Evolutionary conservation across 2,329 filamentous ascomycete species (phyloP).

Genomic region (Leptographium lundbergii): DNA sequence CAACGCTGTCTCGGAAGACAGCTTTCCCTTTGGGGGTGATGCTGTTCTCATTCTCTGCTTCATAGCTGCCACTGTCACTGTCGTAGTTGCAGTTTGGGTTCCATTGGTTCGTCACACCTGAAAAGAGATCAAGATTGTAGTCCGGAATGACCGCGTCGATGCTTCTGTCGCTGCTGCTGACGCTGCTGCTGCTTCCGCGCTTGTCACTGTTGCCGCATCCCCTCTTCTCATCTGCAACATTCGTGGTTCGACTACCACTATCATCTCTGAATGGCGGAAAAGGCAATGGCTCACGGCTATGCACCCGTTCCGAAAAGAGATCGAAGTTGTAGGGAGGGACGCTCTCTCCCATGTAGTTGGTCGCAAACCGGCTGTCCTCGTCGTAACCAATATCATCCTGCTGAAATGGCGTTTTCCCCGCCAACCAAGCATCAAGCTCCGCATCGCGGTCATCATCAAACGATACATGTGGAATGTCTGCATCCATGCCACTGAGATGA

Average conservation of each 20-base stretch:
- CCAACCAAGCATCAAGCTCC: slow-evolving; percentile 2
- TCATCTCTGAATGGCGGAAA: background rate
- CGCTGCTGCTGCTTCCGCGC: background rate
- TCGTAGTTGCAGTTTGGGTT: background rate
- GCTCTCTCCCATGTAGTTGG: background rate
- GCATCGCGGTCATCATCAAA: background rate
- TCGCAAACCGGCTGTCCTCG: background rate
- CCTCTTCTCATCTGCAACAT: background rate
- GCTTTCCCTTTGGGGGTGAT: background rate
- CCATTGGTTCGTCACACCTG: slow-evolving; percentile 3
- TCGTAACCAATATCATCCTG: background rate
- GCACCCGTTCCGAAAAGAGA: background rate
- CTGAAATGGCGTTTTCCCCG: background rate
- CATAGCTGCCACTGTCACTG: background rate
- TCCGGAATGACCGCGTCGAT: background rate
- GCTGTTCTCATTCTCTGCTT: background rate
- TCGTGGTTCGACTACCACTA: background rate
- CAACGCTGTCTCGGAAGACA: background rate
- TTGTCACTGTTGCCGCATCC: background rate
- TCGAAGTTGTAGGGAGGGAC: slow-evolving; percentile 8
- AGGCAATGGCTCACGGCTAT: background rate
- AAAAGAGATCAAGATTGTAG: slow-evolving; percentile 10
- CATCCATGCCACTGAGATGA: no score
- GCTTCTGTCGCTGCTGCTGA: background rate
- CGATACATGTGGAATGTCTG: background rate